Evolutionary conservation across 805 yeast species (phyloP).

Genomic region (Saccharomycopsis oosterbeekiorum): DNA sequence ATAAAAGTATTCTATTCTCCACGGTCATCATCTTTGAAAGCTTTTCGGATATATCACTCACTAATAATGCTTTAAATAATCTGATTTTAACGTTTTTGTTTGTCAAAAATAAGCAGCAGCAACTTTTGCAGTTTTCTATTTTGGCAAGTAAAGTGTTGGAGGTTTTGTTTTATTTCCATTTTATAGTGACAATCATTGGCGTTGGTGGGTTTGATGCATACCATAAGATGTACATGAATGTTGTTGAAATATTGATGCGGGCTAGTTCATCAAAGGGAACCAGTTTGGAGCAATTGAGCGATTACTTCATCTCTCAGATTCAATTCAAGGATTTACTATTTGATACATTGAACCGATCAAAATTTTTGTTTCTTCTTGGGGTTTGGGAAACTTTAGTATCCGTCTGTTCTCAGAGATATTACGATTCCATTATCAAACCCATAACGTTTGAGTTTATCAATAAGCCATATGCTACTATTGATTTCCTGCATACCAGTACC

Average conservation of each 20-base stretch:
- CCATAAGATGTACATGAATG: conserved; percentile 4
- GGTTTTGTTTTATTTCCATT: conserved; percentile 20
- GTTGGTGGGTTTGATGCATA: conserved; percentile 22
- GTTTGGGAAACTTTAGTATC: conserved; percentile 13
- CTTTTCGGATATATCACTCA: conserved; percentile 1
- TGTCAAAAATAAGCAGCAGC: not conserved
- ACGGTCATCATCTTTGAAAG: conserved; percentile 20
- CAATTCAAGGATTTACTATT: not conserved
- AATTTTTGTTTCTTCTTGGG: conserved; percentile 10
- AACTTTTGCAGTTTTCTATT: not conserved
- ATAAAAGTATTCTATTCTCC: conserved; percentile 16
- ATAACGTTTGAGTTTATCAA: conserved; percentile 7
- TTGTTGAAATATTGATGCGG: conserved; percentile 1
- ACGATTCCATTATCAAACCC: conserved; percentile 9
- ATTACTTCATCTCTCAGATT: conserved; percentile 7
- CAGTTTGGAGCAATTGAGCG: conserved; percentile 9
- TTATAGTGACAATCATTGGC: conserved; percentile 22
- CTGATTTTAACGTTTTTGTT: not conserved
- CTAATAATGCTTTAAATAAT: not conserved
- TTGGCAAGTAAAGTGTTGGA: conserved; percentile 16
- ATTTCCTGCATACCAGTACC: conserved; percentile 4
- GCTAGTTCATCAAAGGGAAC: not conserved
- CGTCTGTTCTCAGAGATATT: conserved; percentile 10
- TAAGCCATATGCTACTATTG: conserved; percentile 13
- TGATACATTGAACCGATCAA: conserved; percentile 6